Conservation (phyloP, 441 rosid species). For the Cnidoscolus chayamansa region DNA sequence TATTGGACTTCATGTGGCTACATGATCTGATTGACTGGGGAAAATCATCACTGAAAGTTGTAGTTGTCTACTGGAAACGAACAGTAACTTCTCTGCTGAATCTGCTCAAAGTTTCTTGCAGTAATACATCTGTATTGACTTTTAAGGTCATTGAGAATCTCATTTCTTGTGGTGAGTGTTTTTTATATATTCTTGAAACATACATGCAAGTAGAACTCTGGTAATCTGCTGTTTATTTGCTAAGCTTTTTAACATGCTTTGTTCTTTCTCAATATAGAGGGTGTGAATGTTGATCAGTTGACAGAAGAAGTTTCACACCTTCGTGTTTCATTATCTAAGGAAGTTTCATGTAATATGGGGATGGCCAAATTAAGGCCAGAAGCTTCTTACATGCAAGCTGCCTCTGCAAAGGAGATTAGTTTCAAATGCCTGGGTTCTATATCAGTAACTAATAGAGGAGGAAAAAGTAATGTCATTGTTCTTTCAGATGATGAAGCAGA, state of each 20-base stretch:
- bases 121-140: conserved; percentile 37
- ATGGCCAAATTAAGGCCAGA: conserved; percentile 28
- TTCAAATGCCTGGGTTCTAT: conserved; percentile 35
- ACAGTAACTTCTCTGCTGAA: conserved; percentile 58
- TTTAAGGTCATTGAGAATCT: conserved; percentile 56
- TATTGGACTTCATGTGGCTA: conserved; percentile 70
- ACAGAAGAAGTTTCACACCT: conserved; percentile 63
- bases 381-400: conserved; percentile 31
- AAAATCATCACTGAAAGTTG: conserved; percentile 80
- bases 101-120: conserved; percentile 47
- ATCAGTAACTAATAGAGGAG: conserved; percentile 27
- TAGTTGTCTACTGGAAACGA: conserved; percentile 85
- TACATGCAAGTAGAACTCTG: conserved; percentile 11
- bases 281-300: conserved; percentile 56
- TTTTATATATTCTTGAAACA: conserved; percentile 1
- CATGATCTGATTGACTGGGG: conserved; percentile 95
- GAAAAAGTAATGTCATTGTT: conserved; percentile 37
- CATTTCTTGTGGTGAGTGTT: conserved; percentile 62
- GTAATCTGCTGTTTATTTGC: conserved; percentile 12
- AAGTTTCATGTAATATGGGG: conserved; percentile 29
- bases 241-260: conserved; percentile 13
- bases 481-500: conserved; percentile 68
- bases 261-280: conserved; percentile 48
- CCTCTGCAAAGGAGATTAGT: conserved; percentile 37
- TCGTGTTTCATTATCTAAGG: conserved; percentile 50